Conservation (phyloP, 2,329 filamentous ascomycete genomes). For the Zopfia rhizophila region DNA sequence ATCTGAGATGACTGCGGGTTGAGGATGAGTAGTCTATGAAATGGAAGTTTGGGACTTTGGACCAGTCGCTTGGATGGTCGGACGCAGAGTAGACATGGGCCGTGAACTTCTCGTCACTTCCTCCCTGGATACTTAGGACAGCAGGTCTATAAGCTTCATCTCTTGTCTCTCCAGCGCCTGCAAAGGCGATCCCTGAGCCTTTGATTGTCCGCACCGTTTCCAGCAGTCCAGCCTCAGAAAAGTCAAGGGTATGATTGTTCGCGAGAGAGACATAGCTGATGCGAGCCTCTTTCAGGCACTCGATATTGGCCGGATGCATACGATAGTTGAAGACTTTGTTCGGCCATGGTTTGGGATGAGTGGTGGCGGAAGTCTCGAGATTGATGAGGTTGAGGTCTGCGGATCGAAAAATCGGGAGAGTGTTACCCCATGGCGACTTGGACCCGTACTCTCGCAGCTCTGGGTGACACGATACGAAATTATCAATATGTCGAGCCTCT, state of each 20-base stretch:
- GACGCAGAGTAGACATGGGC: conserved; percentile 51
- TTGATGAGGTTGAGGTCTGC: conserved; percentile 53
- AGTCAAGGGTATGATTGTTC: conserved; percentile 55
- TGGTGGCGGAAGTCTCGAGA: conserved; percentile 53
- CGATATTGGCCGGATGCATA: conserved; percentile 53
- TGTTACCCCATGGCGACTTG: conserved; percentile 48
- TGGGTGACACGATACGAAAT: background rate
- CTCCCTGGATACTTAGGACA: conserved; percentile 30
- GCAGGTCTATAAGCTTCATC: conserved; percentile 45
- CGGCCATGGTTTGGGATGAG: conserved; percentile 45
- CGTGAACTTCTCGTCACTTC: conserved; percentile 12
- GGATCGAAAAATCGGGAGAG: conserved; percentile 42
- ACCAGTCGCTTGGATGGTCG: conserved; percentile 52
- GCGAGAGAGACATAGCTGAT: conserved; percentile 51
- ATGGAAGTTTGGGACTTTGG: conserved; percentile 45
- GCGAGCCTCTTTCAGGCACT: conserved; percentile 40
- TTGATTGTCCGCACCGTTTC: conserved; percentile 48
- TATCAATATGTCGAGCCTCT: conserved; percentile 21
- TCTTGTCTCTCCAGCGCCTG: conserved; percentile 44
- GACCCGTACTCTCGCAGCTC: conserved; percentile 6
- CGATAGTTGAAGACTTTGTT: conserved; percentile 54
- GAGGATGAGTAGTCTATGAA: conserved; percentile 47
- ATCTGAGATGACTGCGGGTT: conserved; percentile 34
- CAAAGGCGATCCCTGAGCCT: conserved; percentile 36
- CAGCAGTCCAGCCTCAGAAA: conserved; percentile 43